Evolutionary conservation across 2,329 filamentous ascomycete genomes (phyloP).

Genomic region (Diaporthe citriasiana): DNA sequence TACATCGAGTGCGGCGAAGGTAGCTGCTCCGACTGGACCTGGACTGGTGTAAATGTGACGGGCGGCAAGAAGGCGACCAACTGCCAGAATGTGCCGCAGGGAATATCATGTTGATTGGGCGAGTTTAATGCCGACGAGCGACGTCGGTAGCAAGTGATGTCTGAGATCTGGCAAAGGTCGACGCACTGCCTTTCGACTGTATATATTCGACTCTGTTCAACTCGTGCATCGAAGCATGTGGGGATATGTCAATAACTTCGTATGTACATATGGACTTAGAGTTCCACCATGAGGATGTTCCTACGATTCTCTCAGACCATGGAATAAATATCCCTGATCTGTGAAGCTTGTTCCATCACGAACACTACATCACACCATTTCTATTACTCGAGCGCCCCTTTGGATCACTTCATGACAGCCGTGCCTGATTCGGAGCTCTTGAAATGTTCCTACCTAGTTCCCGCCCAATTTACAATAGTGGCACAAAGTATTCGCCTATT

Average conservation of each 20-base stretch:
- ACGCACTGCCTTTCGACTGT: neutral
- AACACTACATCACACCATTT: neutral
- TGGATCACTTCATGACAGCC: neutral
- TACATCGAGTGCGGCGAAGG: slow-evolving; percentile 57
- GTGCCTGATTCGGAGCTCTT: neutral
- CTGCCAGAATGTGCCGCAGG: slow-evolving; percentile 28
- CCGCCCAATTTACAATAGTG: neutral
- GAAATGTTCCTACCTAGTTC: neutral
- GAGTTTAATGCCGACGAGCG: too few species aligned
- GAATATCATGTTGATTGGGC: neutral
- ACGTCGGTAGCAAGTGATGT: neutral
- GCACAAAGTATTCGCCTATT: neutral
- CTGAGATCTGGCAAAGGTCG: neutral
- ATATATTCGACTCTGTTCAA: neutral
- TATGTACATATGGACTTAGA: neutral
- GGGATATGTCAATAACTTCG: neutral
- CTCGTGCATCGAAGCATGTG: too few species aligned
- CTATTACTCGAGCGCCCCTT: accelerated
- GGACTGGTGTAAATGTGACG: slow-evolving; percentile 52
- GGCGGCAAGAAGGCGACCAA: slow-evolving; percentile 52
- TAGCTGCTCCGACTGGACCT: slow-evolving; percentile 55
- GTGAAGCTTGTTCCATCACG: neutral
- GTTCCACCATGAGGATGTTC: neutral
- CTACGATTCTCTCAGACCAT: neutral
- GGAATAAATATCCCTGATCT: too few species aligned